phyloP scores from a whole-genome alignment of 1,284 basidiomycete genomes.

The Mycocalia duriaeana region DNA sequence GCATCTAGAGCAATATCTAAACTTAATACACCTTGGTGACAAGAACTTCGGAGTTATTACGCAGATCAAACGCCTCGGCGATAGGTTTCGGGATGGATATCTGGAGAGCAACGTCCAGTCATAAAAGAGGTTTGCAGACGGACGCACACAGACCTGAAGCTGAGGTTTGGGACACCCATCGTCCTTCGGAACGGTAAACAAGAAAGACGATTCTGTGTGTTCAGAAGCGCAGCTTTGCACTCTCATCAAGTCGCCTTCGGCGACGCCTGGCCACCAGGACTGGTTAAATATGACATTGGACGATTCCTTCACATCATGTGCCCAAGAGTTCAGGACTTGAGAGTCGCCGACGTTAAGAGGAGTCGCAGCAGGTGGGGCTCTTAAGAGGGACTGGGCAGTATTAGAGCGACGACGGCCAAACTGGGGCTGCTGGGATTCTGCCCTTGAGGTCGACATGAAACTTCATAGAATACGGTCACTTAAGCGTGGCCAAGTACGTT shows the following conservation, averaged over 20 bases:
- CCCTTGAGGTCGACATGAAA: slow-evolving; percentile 57
- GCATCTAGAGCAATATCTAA: too few relatives aligned
- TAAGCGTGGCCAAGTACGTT: too few relatives aligned
- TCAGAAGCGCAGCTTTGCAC: slow-evolving; percentile 43
- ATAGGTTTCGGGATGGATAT: slow-evolving; percentile 69
- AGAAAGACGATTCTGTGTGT: slow-evolving; percentile 43
- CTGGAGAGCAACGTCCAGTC: slow-evolving; percentile 27
- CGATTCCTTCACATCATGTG: slow-evolving; percentile 64
- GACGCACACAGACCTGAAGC: slow-evolving; percentile 48
- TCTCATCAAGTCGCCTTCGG: slow-evolving; percentile 66
- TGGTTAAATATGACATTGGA: slow-evolving; percentile 62
- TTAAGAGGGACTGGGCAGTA: slow-evolving; percentile 60
- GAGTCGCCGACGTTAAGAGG: slow-evolving; percentile 54
- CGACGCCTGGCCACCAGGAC: slow-evolving; percentile 68
- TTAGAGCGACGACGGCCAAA: slow-evolving; percentile 65
- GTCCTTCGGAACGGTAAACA: slow-evolving; percentile 63
- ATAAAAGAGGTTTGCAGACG: slow-evolving; percentile 4
- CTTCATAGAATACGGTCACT: too few relatives aligned
- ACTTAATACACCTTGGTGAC: slow-evolving; percentile 73
- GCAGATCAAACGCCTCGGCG: slow-evolving; percentile 63
- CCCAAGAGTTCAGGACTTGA: slow-evolving; percentile 64
- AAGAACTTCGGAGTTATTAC: slow-evolving; percentile 66
- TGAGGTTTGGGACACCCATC: slow-evolving; percentile 57
- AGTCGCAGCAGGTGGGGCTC: slow-evolving; percentile 28
- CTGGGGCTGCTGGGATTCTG: slow-evolving; percentile 54